These are phyloP conservation scores for Aureobasidium lini DNA, from an alignment of 2,329 filamentous ascomycete genomes.

Conservation along the genomic window DNA sequence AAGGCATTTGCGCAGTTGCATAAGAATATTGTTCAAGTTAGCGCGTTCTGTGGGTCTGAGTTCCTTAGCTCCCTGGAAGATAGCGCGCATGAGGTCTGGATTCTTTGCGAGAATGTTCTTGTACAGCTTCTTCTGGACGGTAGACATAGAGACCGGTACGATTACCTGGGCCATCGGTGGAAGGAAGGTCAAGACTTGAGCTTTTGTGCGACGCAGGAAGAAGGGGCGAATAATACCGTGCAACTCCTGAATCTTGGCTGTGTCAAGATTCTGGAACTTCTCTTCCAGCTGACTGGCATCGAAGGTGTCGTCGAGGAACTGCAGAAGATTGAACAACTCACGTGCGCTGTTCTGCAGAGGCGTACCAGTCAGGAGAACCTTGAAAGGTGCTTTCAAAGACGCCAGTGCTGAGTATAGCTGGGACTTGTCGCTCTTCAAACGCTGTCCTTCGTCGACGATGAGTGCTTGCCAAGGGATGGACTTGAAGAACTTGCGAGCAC, in stretches of 20 bases:
- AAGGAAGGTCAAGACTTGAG: conserved; percentile 81
- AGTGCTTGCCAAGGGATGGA: conserved; percentile 76
- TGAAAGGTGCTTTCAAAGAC: conserved; percentile 70
- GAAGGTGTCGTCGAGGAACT: conserved; percentile 73
- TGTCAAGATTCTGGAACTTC: conserved; percentile 69
- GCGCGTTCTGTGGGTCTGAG: conserved; percentile 65
- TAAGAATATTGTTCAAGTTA: conserved; percentile 85
- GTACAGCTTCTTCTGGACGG: conserved; percentile 88
- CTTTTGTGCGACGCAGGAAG: conserved; percentile 74
- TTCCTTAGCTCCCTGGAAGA: conserved; percentile 54
- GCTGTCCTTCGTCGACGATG: conserved; percentile 90
- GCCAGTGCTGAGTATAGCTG: conserved; percentile 68
- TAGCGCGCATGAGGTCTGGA: conserved; percentile 76
- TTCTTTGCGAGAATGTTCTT: conserved; percentile 91
- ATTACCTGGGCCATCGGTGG: conserved; percentile 94
- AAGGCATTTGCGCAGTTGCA: conserved; percentile 89
- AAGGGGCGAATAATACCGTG: conserved; percentile 74
- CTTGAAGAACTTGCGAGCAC: conserved; percentile 58
- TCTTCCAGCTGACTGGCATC: conserved; percentile 67
- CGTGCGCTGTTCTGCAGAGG: conserved; percentile 92
- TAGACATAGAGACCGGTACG: conserved; percentile 88
- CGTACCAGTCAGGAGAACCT: conserved; percentile 78
- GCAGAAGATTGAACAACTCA: conserved; percentile 92
- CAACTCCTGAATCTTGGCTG: conserved; percentile 71
- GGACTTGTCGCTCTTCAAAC: conserved; percentile 87